These are phyloP conservation scores for Candida xiaguanensis DNA, from an alignment of 805 yeast genomes.

Conservation along the genomic window DNA sequence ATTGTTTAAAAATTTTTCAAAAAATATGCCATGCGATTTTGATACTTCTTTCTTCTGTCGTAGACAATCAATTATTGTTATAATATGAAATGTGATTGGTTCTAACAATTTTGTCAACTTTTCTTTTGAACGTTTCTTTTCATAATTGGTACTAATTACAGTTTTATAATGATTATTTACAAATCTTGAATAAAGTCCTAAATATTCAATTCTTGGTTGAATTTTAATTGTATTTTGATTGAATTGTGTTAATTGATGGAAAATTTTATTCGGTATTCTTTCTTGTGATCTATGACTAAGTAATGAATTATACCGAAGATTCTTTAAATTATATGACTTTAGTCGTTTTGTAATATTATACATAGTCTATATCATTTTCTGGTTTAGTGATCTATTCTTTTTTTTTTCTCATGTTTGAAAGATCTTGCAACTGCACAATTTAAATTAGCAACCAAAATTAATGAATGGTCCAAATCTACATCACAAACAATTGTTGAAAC, in stretches of 20 bases:
- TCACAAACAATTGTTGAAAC: slow-evolving; percentile 8
- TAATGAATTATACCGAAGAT: slow-evolving; percentile 6
- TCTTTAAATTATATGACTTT: background rate
- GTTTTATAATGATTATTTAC: background rate
- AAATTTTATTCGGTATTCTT: slow-evolving; percentile 8
- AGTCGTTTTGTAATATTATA: background rate
- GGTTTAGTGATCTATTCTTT: background rate
- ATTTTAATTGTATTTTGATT: background rate
- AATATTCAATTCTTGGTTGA: slow-evolving; percentile 8
- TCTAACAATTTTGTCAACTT: slow-evolving; percentile 12
- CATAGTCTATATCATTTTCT: slow-evolving; percentile 2
- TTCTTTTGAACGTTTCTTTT: background rate
- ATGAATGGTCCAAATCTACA: slow-evolving; percentile 4
- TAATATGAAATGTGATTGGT: slow-evolving; percentile 13
- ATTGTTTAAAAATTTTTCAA: background rate
- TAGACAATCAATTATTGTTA: slow-evolving; percentile 4
- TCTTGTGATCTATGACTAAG: slow-evolving; percentile 7
- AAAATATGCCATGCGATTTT: background rate
- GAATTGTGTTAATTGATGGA: slow-evolving; percentile 5
- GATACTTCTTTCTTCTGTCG: slow-evolving; percentile 3
- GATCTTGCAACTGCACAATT: slow-evolving; percentile 2
- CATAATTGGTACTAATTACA: background rate
- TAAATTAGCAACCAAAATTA: slow-evolving; percentile 2
- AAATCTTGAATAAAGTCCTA: slow-evolving; percentile 3
- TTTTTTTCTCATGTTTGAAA: background rate